Evolutionary conservation across 441 rosid species (phyloP), one percentile per base, ranked within the genome.

Genomic region (Mallotus repandus): DNA sequence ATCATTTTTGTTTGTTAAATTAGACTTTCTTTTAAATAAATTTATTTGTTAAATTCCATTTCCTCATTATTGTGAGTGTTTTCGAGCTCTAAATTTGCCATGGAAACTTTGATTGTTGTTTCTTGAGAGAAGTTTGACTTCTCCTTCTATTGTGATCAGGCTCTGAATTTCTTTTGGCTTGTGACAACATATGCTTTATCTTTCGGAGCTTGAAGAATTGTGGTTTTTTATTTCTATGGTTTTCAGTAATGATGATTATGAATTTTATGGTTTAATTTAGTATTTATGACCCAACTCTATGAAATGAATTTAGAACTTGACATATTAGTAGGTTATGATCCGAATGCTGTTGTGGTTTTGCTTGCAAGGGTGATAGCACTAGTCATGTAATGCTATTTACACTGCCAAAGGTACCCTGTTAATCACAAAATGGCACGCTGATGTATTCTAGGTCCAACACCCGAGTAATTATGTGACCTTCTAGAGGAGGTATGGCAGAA

Each of bases 331-430:
- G 2, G 50, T 48, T 48, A 48, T 48, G 50, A 12, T 48, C 50
- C 50, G 9, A 48, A 48, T 48, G 9, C 50, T 12, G 12, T 48
- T 38, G 7, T 6, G 7, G 41, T 38, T 4, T 38, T 35, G 41
- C 41, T 35, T 35, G 4, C 41, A 35, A 35, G 41, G 41, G 41
- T 35, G 41, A 35, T 35, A 38, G 41, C 29, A 7, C 19, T 56
- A 8, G 60, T 5, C 25, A 13, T 0, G 69, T 19, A 43, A 63
- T 41, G 32, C 29, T 10, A 64, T n/a, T 43, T 73, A 46, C 2
- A 19, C 71, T 66, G 66, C 66, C 49, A 46, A 19, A 18, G 58
- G 18, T 53, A 22, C 53, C 2, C 58, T n/a, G 68, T 66, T 66
- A 35, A 58, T 55, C 4, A 19, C 15, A 25, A 45, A 19, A 63